Percentiles rank a stretch among this genome's conserved stretches.
These are phyloP conservation scores for Plasmodium vivax DNA, from an alignment of 169 alveolate genomes.

Conservation along the genomic window DNA sequence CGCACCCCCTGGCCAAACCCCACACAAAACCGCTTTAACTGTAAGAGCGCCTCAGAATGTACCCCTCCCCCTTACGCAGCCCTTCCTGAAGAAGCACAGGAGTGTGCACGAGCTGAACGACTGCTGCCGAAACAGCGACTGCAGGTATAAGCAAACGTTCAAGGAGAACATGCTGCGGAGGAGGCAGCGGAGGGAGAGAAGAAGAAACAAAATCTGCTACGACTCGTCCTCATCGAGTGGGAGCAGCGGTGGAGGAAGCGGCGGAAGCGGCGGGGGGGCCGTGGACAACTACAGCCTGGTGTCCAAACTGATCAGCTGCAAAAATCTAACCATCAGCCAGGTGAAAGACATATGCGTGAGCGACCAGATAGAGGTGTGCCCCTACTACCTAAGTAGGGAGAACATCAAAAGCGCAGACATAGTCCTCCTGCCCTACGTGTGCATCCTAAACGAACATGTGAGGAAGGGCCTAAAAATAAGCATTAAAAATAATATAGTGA, in stretches of 20 bases:
- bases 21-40: neutral
- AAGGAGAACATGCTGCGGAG: neutral
- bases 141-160: slow-evolving; percentile 33
- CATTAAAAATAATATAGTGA: slow-evolving; percentile 71
- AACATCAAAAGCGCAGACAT: slow-evolving; percentile 81
- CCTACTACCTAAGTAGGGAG: slow-evolving; percentile 81
- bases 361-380: slow-evolving; percentile 59
- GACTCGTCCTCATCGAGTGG: slow-evolving; percentile 14
- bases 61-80: neutral
- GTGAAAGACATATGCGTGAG: slow-evolving; percentile 34
- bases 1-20: neutral
- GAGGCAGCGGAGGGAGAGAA: slow-evolving; percentile 1
- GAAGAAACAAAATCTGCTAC: slow-evolving; percentile 21
- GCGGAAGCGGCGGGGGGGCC: neutral
- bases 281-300: slow-evolving; percentile 28
- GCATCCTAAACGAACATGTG: slow-evolving; percentile 80
- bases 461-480: slow-evolving; percentile 73
- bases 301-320: slow-evolving; percentile 29
- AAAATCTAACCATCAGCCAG: slow-evolving; percentile 20
- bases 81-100: neutral
- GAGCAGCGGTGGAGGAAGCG: neutral
- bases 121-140: slow-evolving; percentile 16
- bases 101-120: slow-evolving; percentile 41
- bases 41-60: neutral
- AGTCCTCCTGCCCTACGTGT: slow-evolving; percentile 83